Conservation (phyloP, 805 yeast species). For the Saccharomycopsis babjevae region DNA sequence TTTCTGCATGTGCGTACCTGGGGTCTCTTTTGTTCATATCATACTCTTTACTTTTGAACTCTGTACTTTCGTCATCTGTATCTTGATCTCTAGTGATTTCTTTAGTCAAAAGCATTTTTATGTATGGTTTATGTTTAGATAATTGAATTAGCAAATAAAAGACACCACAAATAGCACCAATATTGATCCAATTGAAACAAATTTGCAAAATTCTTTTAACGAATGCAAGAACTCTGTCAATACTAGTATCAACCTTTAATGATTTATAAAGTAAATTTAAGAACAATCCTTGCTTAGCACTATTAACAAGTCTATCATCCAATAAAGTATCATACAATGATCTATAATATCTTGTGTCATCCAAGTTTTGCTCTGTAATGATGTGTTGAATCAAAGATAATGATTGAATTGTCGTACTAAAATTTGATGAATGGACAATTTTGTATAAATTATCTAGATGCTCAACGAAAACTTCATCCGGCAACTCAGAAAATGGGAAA, state of each 20-base stretch:
- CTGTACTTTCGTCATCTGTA: constrained; percentile 20
- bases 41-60: constrained; percentile 30
- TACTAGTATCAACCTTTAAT: constrained; percentile 56
- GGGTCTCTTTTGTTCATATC: constrained; percentile 92
- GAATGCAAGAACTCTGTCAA: constrained; percentile 70
- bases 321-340: constrained; percentile 83
- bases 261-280: constrained; percentile 79
- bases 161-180: constrained; percentile 85
- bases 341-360: constrained; percentile 64
- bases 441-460: constrained; percentile 80
- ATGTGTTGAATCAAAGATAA: constrained; percentile 78
- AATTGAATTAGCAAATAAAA: constrained; percentile 63
- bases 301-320: constrained; percentile 72
- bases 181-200: constrained; percentile 74
- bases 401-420: constrained; percentile 90
- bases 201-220: constrained; percentile 84
- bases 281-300: constrained; percentile 90
- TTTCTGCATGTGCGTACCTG: constrained; percentile 74
- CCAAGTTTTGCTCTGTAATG: constrained; percentile 46
- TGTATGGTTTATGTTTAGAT: constrained; percentile 50
- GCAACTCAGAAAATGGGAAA: constrained; percentile 78
- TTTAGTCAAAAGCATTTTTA: constrained; percentile 50
- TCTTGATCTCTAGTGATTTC: constrained; percentile 31
- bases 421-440: constrained; percentile 89
- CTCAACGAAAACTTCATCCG: constrained; percentile 55